Percentiles rank a stretch among this genome's conserved stretches.
Evolutionary conservation across 768 basidiomycete species (phyloP).

Genomic region (Leucosporidium yakuticum): DNA sequence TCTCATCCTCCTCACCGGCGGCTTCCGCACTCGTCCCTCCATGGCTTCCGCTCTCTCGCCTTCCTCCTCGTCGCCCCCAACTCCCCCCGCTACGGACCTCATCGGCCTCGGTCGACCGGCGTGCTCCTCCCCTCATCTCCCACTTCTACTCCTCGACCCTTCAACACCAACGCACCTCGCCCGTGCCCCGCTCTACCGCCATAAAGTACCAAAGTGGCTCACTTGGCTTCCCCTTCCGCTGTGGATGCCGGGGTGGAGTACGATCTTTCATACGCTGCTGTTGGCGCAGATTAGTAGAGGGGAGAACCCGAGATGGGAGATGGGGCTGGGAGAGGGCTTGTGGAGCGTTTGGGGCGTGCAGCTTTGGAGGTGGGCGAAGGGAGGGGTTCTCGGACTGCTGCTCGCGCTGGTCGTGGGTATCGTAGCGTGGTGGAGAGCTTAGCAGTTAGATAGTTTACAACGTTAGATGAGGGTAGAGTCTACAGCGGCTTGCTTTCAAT

Average conservation of each 20-base stretch:
- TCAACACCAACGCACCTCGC: conserved; percentile 11
- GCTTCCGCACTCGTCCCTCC: conserved; percentile 58
- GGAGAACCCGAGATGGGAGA: conserved; percentile 5
- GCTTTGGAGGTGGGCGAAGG: neutral
- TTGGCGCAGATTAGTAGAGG: conserved; percentile 16
- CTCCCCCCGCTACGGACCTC: conserved; percentile 56
- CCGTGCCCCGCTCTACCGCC: conserved; percentile 11
- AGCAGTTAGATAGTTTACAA: too few relatives aligned
- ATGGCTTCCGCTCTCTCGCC: conserved; percentile 53
- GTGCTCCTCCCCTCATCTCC: conserved; percentile 59
- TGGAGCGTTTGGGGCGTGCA: conserved; percentile 2
- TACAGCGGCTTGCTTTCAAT: too few relatives aligned
- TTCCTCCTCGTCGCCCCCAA: neutral
- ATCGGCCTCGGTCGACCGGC: conserved; percentile 70
- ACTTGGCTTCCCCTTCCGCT: conserved; percentile 6
- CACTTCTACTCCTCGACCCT: conserved; percentile 43
- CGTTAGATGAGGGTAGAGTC: too few relatives aligned
- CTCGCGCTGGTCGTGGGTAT: neutral
- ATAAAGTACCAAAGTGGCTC: neutral
- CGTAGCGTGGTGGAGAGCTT: too few relatives aligned
- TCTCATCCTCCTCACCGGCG: conserved; percentile 72
- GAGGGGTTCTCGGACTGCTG: neutral
- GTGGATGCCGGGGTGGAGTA: conserved; percentile 16
- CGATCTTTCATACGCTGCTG: conserved; percentile 23
- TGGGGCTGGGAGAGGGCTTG: neutral